Evolutionary conservation across 805 yeast genomes (phyloP), one percentile per base, ranked within the genome.

Genomic region (Cyberlindnera euphorbiae): DNA sequence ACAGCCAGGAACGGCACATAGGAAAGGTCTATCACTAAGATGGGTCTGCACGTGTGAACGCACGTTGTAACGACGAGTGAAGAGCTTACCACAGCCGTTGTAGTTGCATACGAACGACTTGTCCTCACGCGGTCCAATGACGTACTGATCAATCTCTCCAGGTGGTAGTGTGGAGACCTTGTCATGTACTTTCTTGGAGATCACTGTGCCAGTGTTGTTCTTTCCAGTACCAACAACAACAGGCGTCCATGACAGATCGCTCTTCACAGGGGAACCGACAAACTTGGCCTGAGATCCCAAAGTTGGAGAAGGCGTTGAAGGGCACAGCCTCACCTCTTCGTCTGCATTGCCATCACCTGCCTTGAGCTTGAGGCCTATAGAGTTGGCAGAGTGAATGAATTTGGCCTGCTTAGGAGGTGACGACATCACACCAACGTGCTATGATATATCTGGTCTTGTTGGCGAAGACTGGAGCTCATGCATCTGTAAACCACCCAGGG

Each of bases 41-140:
- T 93, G 99, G 1, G 98, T 93, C 58, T 93, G 98, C 38, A 93
- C 89, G 59, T 93, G 99, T 0, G 96, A 86, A 44, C 97, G 68
- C 10, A 87, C 86, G 53, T 93, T 93, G 60, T 94, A 94, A 31
- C 96, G 70, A 53, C 98, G 71, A 7, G 88, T 78, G 61, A 93
- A 90, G 36, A 72, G 64, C 61, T 93, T 88, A 8, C 84, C 82
- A 62, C 99, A 93, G 36, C 70, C 69, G 12, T 82, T 74, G 59
- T 69, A 90, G 41, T 73, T 69, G 60, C 99, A 93, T 25, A 78
- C 70, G 62, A 73, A 94, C 21, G 72, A 66, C 42, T 80, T 82
- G 32, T 82, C 75, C 21, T 66, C 74, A 46, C 83, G 82, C 6
- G 96, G 88, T 1, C 95, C 95, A 34, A 71, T 73, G 59, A 90